phyloP scores from a whole-genome alignment of 805 yeast species.

The Wickerhamiella dianesei region DNA sequence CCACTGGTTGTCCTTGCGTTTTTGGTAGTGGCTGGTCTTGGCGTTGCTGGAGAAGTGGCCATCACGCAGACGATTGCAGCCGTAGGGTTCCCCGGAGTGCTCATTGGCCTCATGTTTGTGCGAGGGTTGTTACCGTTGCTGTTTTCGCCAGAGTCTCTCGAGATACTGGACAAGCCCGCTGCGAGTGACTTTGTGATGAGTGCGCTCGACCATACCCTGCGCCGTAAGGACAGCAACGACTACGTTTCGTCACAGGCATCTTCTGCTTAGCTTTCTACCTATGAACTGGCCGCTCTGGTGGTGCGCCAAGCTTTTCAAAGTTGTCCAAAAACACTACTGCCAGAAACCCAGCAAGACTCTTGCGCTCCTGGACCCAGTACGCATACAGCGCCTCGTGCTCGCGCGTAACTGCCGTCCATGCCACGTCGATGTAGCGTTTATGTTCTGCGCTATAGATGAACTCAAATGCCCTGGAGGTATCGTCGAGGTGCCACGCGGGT shows the following conservation, averaged over 20 bases:
- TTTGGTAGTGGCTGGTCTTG: constrained; percentile 44
- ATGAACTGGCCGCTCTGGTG: constrained; percentile 5
- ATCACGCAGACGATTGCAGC: constrained; percentile 83
- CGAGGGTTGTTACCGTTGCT: constrained; percentile 49
- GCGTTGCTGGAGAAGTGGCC: constrained; percentile 68
- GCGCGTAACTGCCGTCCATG: constrained; percentile 7
- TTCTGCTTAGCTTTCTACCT: too few relatives aligned
- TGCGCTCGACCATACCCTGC: constrained; percentile 24
- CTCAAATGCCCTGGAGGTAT: constrained; percentile 3
- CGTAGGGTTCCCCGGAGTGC: constrained; percentile 82
- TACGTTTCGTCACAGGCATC: not conserved
- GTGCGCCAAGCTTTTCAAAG: constrained; percentile 4
- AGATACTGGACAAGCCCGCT: constrained; percentile 46
- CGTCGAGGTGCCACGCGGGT: constrained; percentile 3
- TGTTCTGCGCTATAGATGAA: constrained; percentile 7
- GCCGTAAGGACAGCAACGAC: not conserved
- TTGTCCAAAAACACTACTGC: constrained; percentile 8
- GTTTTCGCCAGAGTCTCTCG: constrained; percentile 49
- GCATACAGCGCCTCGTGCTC: constrained; percentile 2
- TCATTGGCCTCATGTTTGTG: constrained; percentile 49
- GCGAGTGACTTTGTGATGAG: constrained; percentile 29
- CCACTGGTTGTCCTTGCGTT: constrained; percentile 36
- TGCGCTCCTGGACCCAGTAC: constrained; percentile 13
- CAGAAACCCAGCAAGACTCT: constrained; percentile 14
- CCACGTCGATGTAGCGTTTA: constrained; percentile 8